Evolutionary conservation across 2,329 filamentous ascomycete species (phyloP), one percentile per base, ranked within the genome.

Genomic region (Hypoxylon sp.): DNA sequence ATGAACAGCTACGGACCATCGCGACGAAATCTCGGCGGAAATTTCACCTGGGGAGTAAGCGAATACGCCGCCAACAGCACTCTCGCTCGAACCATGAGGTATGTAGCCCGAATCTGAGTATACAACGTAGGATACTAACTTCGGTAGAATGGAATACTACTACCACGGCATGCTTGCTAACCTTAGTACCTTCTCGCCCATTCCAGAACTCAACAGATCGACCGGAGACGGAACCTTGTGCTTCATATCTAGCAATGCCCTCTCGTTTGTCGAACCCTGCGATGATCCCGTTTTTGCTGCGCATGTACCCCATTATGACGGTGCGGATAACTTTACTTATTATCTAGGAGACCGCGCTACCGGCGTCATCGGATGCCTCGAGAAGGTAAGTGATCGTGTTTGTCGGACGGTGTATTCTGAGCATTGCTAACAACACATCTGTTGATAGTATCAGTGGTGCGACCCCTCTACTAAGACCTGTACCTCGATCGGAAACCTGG

Each of bases 241-340:
- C 8, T 50, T 50, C 17, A 37, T 50, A 20, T 50, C 47, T 22
- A 50, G 28, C 28, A 50, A 50, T n/a, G 47, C 26, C 8, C 8
- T 50, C 5, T 22, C 20, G 19, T 50, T 50, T 17, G 47, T 37
- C 8, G 47, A 50, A 19, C 47, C 47, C 4, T 50, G 47, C n/a
- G 47, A 50, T 22, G 47, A 50, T 17, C 47, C 47, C 7, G 28
- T 50, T 2, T 50, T 50, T n/a, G n/a, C 47, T 7, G 30, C 47
- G 30, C 47, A 50, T 37, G 19, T 34, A 3, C 6, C 28, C 15
- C 19, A 34, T 28, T 37, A 28, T 15, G 28, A 50, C 8, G n/a
- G 2, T 1, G 7, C n/a, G 3, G 19, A 32, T 30, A 17, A 50
- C 17, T 11, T 3, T 2, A 50, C 15, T 19, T 50, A 19, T 28